Percentiles rank a stretch among this genome's conserved stretches.
Evolutionary conservation across 495 filamentous ascomycete species (phyloP).

Genomic region (Cairneyella variabilis): DNA sequence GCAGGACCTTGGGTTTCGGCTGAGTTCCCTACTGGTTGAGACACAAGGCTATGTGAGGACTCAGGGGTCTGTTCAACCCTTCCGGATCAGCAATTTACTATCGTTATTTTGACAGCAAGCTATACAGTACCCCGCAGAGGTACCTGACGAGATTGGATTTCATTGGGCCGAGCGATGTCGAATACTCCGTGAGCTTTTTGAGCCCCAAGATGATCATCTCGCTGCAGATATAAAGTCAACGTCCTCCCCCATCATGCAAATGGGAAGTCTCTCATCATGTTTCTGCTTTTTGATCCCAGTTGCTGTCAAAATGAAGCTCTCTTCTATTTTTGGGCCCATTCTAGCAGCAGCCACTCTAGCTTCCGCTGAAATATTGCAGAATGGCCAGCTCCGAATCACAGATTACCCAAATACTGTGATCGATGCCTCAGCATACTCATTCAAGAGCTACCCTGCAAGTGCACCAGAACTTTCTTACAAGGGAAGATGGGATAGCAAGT

Average conservation of each 20-base stretch:
- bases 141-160: too few species aligned
- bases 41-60: too few species aligned
- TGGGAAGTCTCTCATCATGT: neutral
- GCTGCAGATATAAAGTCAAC: neutral
- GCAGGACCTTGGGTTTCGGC: too few species aligned
- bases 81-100: too few species aligned
- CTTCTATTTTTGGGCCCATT: neutral
- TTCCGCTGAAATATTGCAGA: constrained; percentile 54
- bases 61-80: too few species aligned
- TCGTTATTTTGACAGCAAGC: too few species aligned
- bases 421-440: constrained; percentile 31
- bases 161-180: too few species aligned
- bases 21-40: too few species aligned
- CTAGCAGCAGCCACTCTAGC: constrained; percentile 10
- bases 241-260: neutral
- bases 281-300: too few species aligned
- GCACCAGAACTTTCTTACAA: constrained; percentile 63
- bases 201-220: too few species aligned
- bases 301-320: constrained; percentile 17
- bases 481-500: constrained; percentile 64
- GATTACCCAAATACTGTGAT: constrained; percentile 46
- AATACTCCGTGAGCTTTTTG: too few species aligned
- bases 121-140: too few species aligned
- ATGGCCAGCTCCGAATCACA: constrained; percentile 51
- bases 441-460: constrained; percentile 50